Percentiles rank a stretch among this genome's conserved stretches.
Conservation (phyloP, 768 basidiomycete species). For the Mycena rebaudengoi region DNA sequence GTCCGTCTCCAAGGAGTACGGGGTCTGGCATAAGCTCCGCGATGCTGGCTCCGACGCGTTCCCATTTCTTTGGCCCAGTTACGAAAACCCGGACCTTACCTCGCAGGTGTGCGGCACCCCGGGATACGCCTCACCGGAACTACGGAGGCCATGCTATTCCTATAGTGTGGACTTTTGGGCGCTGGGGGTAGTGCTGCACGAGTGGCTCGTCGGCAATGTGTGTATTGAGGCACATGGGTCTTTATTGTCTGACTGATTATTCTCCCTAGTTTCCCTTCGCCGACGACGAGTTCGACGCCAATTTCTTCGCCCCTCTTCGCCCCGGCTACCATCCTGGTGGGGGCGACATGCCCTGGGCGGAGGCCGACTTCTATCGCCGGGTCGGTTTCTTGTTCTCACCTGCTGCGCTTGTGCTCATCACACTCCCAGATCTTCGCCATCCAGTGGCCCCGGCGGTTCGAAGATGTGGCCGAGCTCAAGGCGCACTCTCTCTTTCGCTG, state of each 20-base stretch:
- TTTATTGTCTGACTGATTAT: too few relatives aligned
- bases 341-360: too few relatives aligned
- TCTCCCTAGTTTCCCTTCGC: background rate
- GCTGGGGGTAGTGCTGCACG: background rate
- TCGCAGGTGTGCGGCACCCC: background rate
- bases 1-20: background rate
- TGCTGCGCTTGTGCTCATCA: background rate
- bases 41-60: background rate
- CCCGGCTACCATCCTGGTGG: too few relatives aligned
- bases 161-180: constrained; percentile 1
- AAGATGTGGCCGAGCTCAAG: background rate
- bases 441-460: background rate
- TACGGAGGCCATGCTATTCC: background rate
- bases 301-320: too few relatives aligned
- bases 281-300: background rate
- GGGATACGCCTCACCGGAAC: background rate
- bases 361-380: too few relatives aligned
- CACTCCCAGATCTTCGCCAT: background rate
- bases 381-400: too few relatives aligned
- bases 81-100: background rate
- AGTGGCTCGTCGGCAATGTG: background rate
- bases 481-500: background rate
- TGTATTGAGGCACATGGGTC: too few relatives aligned
- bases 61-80: background rate
- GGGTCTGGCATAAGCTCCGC: background rate